Conservation (phyloP, 2,329 filamentous ascomycete species). For the Diaporthe destruens region DNA sequence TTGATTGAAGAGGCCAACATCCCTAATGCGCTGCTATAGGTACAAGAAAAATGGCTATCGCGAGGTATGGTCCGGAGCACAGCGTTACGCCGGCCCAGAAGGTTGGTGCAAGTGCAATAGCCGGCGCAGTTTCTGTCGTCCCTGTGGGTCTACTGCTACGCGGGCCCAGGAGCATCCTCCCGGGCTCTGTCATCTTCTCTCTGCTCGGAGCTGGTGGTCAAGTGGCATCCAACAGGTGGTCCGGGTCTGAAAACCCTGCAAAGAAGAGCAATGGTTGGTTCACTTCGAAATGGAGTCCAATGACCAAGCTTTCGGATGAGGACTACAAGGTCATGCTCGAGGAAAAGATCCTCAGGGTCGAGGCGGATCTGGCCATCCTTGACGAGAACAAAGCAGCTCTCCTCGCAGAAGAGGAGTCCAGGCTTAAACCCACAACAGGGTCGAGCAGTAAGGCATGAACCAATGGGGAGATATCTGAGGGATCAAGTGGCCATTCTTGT, state of each 20-base stretch:
- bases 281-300: conserved; percentile 78
- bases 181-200: conserved; percentile 63
- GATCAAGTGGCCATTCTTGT: neutral
- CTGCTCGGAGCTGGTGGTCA: conserved; percentile 51
- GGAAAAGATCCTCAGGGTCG: conserved; percentile 77
- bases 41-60: conserved; percentile 53
- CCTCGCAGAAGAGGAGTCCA: conserved; percentile 43
- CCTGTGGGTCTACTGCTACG: conserved; percentile 69
- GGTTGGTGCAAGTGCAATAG: conserved; percentile 75
- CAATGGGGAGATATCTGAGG: neutral
- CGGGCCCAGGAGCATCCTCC: conserved; percentile 65
- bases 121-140: conserved; percentile 75
- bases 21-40: conserved; percentile 22
- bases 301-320: conserved; percentile 76
- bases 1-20: neutral
- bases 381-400: conserved; percentile 76
- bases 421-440: neutral
- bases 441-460: neutral
- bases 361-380: conserved; percentile 83
- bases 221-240: conserved; percentile 43
- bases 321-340: conserved; percentile 78
- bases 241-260: neutral
- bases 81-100: conserved; percentile 70
- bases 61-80: conserved; percentile 63
- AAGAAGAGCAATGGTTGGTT: conserved; percentile 50